phyloP scores from a whole-genome alignment of 169 alveolate genomes.

The Plasmodium gonderi region DNA sequence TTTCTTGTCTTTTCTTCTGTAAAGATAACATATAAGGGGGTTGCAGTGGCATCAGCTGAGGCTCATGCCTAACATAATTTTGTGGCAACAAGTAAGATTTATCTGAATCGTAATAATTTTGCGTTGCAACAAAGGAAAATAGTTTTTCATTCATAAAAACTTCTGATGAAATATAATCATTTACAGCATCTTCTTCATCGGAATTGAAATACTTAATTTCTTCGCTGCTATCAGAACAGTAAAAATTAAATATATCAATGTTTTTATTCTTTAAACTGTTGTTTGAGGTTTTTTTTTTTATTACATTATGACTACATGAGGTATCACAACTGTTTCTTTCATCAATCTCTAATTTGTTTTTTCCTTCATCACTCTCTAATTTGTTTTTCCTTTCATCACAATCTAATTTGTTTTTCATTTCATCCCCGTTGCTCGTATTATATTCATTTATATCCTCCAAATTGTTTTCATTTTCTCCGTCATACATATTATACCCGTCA shows the following conservation, averaged over 20 bases:
- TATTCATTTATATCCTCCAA: background rate
- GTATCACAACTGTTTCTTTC: background rate
- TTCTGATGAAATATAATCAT: constrained; percentile 58
- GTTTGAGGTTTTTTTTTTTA: background rate
- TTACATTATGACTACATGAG: background rate
- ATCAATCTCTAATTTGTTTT: background rate
- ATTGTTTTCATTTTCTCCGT: background rate
- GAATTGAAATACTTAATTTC: constrained; percentile 73
- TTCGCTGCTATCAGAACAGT: constrained; percentile 69
- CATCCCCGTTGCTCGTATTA: background rate
- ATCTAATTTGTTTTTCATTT: background rate
- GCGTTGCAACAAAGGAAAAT: constrained; percentile 66
- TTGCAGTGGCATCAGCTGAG: constrained; percentile 71
- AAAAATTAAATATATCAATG: constrained; percentile 65
- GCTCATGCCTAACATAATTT: constrained; percentile 69
- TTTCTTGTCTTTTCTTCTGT: constrained; percentile 64
- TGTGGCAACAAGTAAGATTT: constrained; percentile 64
- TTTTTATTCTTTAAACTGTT: constrained; percentile 3
- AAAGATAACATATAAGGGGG: constrained; percentile 69
- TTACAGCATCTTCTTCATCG: constrained; percentile 63
- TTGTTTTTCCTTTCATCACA: background rate
- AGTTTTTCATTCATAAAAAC: constrained; percentile 24
- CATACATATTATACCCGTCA: background rate
- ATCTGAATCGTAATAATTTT: constrained; percentile 72
- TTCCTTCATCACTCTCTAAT: background rate